A percentile compares a stretch with the other conserved stretches of the same genome.
Conservation (phyloP, 2,329 filamentous ascomycete species). For the Fonsecaea pedrosoi region DNA sequence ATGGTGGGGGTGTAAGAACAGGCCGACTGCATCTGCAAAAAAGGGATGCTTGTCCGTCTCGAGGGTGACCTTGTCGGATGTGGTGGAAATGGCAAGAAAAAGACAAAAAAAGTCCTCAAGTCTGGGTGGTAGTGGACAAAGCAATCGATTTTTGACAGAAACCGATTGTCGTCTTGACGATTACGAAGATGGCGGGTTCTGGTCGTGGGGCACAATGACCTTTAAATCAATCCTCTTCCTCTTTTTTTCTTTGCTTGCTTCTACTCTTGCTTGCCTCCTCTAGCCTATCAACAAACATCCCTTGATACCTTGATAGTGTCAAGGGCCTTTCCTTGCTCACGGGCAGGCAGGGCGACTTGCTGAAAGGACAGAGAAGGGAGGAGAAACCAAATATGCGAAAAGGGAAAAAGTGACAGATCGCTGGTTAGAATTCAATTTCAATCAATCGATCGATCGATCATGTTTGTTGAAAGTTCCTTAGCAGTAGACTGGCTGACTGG, state of each 20-base stretch:
- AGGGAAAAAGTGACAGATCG: background rate
- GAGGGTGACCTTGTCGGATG: background rate
- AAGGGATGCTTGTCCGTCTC: background rate
- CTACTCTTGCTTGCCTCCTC: background rate
- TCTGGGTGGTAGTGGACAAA: background rate
- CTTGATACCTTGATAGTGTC: background rate
- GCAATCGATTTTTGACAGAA: background rate
- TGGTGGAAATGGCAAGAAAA: background rate
- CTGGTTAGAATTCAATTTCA: slow-evolving; percentile 1
- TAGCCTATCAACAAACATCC: background rate
- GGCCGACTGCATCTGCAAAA: background rate
- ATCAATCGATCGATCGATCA: background rate
- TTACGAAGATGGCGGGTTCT: slow-evolving; percentile 1
- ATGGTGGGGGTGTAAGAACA: background rate
- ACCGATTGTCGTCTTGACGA: slow-evolving; percentile 2
- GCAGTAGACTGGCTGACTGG: background rate
- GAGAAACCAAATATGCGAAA: background rate
- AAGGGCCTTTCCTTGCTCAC: background rate
- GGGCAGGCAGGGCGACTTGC: background rate
- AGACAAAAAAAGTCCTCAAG: background rate
- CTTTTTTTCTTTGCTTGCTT: background rate
- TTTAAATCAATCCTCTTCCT: background rate
- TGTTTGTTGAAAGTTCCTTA: background rate
- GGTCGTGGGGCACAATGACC: slow-evolving; percentile 2
- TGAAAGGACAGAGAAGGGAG: background rate